phyloP scores from a whole-genome alignment of 2,329 filamentous ascomycete genomes.

The Pseudogymnoascus sp. region DNA sequence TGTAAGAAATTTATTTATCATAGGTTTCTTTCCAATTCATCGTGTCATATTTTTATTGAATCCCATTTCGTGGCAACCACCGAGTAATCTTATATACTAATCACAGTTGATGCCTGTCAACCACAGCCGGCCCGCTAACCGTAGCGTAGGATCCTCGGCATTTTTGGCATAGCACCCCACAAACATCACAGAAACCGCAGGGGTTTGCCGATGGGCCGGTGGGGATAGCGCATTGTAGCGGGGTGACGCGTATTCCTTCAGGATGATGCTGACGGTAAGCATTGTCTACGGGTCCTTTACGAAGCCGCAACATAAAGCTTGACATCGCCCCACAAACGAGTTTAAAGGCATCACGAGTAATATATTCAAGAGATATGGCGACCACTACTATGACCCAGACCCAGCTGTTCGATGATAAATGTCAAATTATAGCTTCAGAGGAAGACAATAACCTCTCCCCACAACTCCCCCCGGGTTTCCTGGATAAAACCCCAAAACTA shows the following conservation, averaged over 20 bases:
- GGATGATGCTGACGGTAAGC: background rate
- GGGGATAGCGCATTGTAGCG: background rate
- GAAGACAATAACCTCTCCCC: background rate
- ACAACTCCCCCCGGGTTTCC: background rate
- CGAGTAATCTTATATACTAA: background rate
- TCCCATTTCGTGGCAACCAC: background rate
- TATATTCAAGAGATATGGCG: background rate
- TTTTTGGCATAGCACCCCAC: background rate
- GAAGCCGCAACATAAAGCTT: background rate
- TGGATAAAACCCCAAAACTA: constrained; percentile 12
- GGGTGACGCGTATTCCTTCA: background rate
- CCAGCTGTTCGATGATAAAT: background rate
- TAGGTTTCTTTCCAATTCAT: background rate
- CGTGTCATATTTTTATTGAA: background rate
- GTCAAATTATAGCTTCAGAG: background rate
- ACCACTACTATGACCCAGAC: background rate
- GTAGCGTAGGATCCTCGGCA: background rate
- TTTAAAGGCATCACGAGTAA: background rate
- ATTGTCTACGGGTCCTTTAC: background rate
- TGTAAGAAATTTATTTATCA: background rate
- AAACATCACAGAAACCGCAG: background rate
- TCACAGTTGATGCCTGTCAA: background rate
- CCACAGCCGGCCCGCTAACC: background rate
- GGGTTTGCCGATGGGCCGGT: background rate
- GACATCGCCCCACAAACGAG: background rate